Evolutionary conservation across 2,329 filamentous ascomycete species (phyloP).

Genomic region (Penicillium occitanis): DNA sequence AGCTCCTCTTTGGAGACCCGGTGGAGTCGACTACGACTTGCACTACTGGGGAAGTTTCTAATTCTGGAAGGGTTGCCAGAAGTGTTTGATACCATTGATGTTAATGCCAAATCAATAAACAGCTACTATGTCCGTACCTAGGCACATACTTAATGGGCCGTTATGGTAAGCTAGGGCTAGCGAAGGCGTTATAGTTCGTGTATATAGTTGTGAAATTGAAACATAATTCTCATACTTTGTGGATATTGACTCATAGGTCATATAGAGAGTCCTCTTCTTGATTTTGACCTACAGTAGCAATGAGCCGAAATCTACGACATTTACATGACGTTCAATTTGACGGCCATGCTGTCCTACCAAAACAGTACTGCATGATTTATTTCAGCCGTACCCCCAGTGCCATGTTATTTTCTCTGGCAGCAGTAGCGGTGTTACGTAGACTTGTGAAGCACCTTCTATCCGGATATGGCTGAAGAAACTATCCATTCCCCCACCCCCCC

Average conservation of each 20-base stretch:
- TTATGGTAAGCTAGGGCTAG: neutral
- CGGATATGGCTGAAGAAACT: neutral
- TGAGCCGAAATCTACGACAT: neutral
- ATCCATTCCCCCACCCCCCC: neutral
- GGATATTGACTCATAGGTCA: no score
- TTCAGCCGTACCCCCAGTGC: no score
- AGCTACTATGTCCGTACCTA: no score
- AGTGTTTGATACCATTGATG: neutral
- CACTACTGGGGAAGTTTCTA: conserved; percentile 34
- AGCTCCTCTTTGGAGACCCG: conserved; percentile 34
- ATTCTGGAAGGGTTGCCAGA: neutral
- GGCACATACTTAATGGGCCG: no score
- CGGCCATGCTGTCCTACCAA: no score
- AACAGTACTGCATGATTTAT: no score
- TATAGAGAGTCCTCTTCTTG: neutral
- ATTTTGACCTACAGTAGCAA: neutral
- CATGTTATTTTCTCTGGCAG: no score
- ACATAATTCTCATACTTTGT: neutral
- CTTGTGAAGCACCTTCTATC: no score
- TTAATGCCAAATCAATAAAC: neutral
- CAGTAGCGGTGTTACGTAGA: no score
- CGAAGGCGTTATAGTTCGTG: neutral
- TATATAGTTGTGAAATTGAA: neutral
- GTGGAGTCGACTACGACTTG: conserved; percentile 31
- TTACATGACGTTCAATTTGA: neutral